These are phyloP conservation scores for Sporothrix pallida DNA, from an alignment of 2,329 filamentous ascomycete species.

Conservation along the genomic window DNA sequence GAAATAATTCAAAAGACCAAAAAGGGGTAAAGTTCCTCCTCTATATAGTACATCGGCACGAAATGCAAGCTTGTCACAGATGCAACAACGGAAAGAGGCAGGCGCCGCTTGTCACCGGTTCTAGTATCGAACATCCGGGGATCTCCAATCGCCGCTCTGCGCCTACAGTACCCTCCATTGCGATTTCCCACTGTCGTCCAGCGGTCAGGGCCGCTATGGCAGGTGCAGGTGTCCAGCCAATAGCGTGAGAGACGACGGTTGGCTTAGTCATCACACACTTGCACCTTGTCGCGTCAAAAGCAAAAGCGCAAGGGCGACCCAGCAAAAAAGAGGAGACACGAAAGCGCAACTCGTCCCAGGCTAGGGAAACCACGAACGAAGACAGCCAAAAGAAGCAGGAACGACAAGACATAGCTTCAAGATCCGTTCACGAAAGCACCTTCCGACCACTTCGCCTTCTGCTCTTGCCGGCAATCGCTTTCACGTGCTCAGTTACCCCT, in stretches of 20 bases:
- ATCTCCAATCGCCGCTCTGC: slow-evolving; percentile 18
- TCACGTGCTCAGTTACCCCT: not conserved
- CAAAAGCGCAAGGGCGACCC: slow-evolving; percentile 11
- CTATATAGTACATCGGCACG: not conserved
- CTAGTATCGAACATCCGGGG: not conserved
- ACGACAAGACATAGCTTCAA: slow-evolving; percentile 3
- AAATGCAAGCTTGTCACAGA: not conserved
- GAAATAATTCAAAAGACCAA: not conserved
- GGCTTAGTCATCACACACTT: slow-evolving; percentile 13
- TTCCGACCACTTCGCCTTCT: not conserved
- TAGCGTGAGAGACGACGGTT: too few species aligned
- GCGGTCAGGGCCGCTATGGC: not conserved
- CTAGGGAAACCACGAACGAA: slow-evolving; percentile 19
- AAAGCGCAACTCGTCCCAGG: slow-evolving; percentile 8
- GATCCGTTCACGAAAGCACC: not conserved
- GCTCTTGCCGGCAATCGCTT: not conserved
- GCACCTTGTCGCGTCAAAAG: slow-evolving; percentile 24
- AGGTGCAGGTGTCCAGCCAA: too few species aligned
- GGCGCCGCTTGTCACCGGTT: not conserved
- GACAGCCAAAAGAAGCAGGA: slow-evolving; percentile 11
- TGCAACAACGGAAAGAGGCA: slow-evolving; percentile 16
- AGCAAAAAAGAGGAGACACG: slow-evolving; percentile 18
- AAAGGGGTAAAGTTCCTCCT: not conserved
- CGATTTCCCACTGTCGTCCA: not conserved
- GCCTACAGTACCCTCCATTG: not conserved